Conservation (phyloP, 768 basidiomycete genomes). For the Tylopilus balloui region DNA sequence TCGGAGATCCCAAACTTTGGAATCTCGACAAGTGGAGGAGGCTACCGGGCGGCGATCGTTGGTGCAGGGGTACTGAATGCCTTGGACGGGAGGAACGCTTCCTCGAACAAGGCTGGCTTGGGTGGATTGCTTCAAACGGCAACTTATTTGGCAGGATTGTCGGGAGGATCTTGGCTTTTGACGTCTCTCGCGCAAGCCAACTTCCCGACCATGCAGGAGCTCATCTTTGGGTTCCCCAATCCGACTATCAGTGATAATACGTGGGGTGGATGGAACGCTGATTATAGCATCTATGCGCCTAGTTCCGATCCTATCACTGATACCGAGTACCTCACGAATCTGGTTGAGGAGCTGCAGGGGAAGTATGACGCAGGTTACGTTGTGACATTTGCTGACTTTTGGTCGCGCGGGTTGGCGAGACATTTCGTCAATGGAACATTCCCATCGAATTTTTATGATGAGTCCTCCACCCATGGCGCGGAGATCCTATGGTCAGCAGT, state of each 20-base stretch:
- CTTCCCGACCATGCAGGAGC: conserved; percentile 38
- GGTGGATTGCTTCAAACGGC: conserved; percentile 53
- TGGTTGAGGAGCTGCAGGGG: conserved; percentile 28
- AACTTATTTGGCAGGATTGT: conserved; percentile 50
- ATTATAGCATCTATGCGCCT: conserved; percentile 19
- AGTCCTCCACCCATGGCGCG: conserved; percentile 31
- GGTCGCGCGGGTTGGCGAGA: conserved; percentile 27
- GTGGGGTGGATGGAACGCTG: conserved; percentile 35
- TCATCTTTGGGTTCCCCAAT: conserved; percentile 31
- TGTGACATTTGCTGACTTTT: conserved; percentile 30
- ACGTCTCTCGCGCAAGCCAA: conserved; percentile 40
- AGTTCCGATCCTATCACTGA: conserved; percentile 16
- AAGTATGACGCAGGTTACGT: conserved; percentile 29
- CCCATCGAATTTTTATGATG: conserved; percentile 26
- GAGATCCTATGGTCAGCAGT: conserved; percentile 35
- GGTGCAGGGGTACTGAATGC: conserved; percentile 49
- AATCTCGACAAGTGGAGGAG: conserved; percentile 54
- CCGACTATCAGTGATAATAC: conserved; percentile 13
- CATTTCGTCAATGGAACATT: conserved; percentile 41
- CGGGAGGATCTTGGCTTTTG: conserved; percentile 39
- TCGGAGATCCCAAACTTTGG: conserved; percentile 36
- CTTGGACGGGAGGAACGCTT: conserved; percentile 46
- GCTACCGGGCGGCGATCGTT: conserved; percentile 51
- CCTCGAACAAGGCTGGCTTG: conserved; percentile 37
- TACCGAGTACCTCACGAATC: conserved; percentile 10